Base-by-base conservation (phyloP, 1,139 yeast species). In the Lodderomyces margitis region DNA sequence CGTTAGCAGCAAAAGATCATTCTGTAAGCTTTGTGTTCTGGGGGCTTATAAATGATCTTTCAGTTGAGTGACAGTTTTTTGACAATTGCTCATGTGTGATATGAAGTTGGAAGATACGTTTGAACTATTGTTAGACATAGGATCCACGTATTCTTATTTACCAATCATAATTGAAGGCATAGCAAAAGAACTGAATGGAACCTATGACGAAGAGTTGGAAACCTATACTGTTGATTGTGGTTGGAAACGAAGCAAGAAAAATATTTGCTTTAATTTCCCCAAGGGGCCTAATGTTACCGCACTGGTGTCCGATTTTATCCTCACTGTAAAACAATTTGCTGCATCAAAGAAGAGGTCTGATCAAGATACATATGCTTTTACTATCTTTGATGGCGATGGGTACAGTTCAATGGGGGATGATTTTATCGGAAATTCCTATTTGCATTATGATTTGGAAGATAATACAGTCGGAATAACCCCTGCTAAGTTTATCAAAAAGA, bases 341-440 rank as follows among this genome's bases (percentile, higher is more conserved):
- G n/a, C n/a, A n/a, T n/a, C n/a, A n/a, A n/a, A 42, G 42, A 33
- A 4, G 23, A 6, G 33, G 37, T 43, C 28, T 5, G 15, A n/a
- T 5, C 37, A 23, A 30, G 19, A 33, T n/a, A 43, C 45, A 38
- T 45, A 42, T 27, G 31, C 14, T 20, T 42, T 47, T 12, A 46
- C 39, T 35, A 41, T 50, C 30, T 34, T 48, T 11, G 23, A 23
- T 15, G 27, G 34, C 12, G 3, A 11, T 17, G 41, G 31, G 17
- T 24, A 14, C 14, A 16, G 25, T 27, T 42, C 50, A 27, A 12
- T 27, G 5, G 70, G 69, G 41, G 74, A 80, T 12, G 67, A 64
- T 37, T 61, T 71, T 24, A 59, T 53, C 41, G 79, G 74, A 51
- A 58, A 64, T 43, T 70, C 64, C 33, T 78, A 79, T 5, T 51